A percentile compares a stretch with the other conserved stretches of the same genome.
phyloP scores from a whole-genome alignment of 257 asterid species.

The Henckelia pumila region DNA sequence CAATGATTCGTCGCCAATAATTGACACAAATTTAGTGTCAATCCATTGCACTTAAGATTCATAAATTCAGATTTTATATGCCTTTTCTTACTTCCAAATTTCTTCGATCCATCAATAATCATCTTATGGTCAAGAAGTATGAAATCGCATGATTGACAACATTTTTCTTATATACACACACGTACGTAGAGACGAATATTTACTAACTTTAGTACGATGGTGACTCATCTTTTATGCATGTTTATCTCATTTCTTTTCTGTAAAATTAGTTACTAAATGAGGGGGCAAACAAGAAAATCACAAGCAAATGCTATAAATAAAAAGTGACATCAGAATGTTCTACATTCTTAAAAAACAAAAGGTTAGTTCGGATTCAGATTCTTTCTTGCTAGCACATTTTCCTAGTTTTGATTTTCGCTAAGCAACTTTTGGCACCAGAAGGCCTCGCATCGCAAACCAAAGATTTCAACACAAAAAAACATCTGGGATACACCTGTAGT shows the following conservation, averaged over 20 bases:
- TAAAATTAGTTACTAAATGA: neutral
- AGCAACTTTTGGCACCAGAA: neutral
- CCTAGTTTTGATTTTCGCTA: neutral
- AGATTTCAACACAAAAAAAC: conserved; percentile 13
- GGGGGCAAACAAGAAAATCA: too few species aligned
- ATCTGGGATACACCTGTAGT: conserved; percentile 14
- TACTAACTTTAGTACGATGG: too few species aligned
- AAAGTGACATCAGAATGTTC: conserved; percentile 6
- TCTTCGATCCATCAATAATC: too few species aligned
- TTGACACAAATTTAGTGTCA: too few species aligned
- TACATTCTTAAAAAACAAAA: conserved; percentile 22
- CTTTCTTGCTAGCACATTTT: neutral
- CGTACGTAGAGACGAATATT: too few species aligned
- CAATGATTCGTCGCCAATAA: too few species aligned
- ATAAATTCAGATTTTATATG: too few species aligned
- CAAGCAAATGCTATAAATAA: neutral
- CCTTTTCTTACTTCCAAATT: too few species aligned
- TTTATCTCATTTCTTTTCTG: neutral
- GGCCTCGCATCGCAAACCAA: conserved; percentile 19
- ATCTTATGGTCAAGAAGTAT: too few species aligned
- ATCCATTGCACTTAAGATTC: too few species aligned
- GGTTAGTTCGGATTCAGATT: neutral
- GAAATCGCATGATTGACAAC: too few species aligned
- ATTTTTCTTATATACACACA: too few species aligned
- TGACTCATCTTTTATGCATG: neutral